Conservation (phyloP, 495 filamentous ascomycete species). For the Hyaloscypha bicolor region DNA sequence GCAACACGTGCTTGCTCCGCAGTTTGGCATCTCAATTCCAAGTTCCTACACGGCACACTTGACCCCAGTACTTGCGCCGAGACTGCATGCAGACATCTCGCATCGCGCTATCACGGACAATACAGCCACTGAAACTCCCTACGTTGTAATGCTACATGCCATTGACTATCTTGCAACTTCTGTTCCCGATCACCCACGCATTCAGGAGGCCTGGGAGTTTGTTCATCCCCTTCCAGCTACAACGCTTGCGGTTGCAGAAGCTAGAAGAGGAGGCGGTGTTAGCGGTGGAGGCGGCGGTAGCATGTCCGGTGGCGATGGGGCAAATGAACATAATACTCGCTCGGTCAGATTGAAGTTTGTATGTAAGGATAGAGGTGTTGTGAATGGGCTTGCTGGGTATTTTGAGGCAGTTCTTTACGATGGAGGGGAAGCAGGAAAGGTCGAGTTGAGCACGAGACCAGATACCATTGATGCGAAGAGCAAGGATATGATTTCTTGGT, state of each 20-base stretch:
- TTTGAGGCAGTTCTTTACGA: slow-evolving; percentile 92
- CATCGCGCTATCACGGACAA: slow-evolving; percentile 60
- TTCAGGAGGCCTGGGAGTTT: slow-evolving; percentile 74
- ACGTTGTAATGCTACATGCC: slow-evolving; percentile 90
- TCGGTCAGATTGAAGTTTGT: slow-evolving; percentile 75
- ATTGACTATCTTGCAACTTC: slow-evolving; percentile 76
- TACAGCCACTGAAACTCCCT: slow-evolving; percentile 78
- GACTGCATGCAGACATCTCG: slow-evolving; percentile 77
- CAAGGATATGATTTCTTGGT: slow-evolving; percentile 97
- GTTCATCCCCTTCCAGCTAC: slow-evolving; percentile 53
- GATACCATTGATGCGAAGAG: slow-evolving; percentile 91
- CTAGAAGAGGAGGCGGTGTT: slow-evolving; percentile 55
- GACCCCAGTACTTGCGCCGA: slow-evolving; percentile 87
- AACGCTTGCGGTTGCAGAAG: slow-evolving; percentile 52
- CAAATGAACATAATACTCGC: slow-evolving; percentile 88
- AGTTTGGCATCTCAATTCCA: slow-evolving; percentile 90
- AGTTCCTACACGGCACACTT: slow-evolving; percentile 88
- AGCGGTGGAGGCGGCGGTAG: slow-evolving; percentile 58
- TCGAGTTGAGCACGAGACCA: slow-evolving; percentile 91
- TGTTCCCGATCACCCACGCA: slow-evolving; percentile 55
- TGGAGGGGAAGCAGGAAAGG: slow-evolving; percentile 45
- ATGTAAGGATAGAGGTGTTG: slow-evolving; percentile 71
- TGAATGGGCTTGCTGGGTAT: slow-evolving; percentile 91
- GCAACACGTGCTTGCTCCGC: slow-evolving; percentile 72
- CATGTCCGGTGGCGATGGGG: slow-evolving; percentile 57